Evolutionary conservation across 148 eudicot species (phyloP), one percentile per base, ranked within the genome.

Genomic region (Linanthus parryae): DNA sequence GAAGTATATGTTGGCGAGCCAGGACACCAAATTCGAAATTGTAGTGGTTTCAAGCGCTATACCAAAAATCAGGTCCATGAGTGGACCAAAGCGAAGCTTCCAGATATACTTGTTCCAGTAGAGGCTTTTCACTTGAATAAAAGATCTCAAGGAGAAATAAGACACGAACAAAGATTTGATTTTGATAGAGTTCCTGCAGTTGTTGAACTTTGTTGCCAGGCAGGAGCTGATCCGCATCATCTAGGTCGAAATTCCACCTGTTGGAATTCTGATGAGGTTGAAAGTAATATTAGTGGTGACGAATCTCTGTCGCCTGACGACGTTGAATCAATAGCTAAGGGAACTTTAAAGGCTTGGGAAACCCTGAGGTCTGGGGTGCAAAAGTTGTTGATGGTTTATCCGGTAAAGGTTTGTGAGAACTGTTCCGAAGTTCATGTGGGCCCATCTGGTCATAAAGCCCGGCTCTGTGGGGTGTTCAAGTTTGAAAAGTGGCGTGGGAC

Each of bases 401-500:
- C 96, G 7, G 70, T 70, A 10, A 84, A 81, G 63, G 91, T 84
- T 20, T 88, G 99, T 50, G 74, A 80, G 53, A 51, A 80, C 55
- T 94, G 99, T 48, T 72, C 83, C 1, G 96, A 94, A 66, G 91
- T 88, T 60, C 96, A 94, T 41, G 91, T 88, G 35, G 96, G 99
- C 10, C 88, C 82, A 10, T 88, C 96, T n/a, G 99, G 99, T 35
- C 99, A 94, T 56, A 84, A 57, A 55, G 95, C 95, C 41, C 80
- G 91, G 22, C 79, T 82, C 39, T 94, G 99, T 71, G 99, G 96
- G 31, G 80, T 94, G 26, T 94, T 94, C 5, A 84, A 88, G 80
- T 76, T 73, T 55, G 75, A 84, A 70, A 69, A 65, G 52, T 84
- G 74, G 72, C 85, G 73, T 31, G 96, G 99, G 55, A 43, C 44